Evolutionary conservation across 2,329 filamentous ascomycete genomes (phyloP).

Genomic region (Cytospora leucostoma): DNA sequence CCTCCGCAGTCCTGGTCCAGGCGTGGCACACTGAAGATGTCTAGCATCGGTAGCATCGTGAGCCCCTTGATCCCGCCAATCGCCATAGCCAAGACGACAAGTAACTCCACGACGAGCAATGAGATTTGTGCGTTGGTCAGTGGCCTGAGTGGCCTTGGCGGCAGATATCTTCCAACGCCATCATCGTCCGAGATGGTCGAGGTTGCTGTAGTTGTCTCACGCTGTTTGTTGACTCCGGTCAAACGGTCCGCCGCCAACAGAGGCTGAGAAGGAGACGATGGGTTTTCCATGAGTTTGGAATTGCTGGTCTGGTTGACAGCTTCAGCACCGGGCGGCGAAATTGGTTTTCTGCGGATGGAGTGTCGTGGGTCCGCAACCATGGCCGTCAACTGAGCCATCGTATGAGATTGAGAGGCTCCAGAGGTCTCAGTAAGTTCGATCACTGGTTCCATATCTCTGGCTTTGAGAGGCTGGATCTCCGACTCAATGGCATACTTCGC

Average conservation of each 20-base stretch:
- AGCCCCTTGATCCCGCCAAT: conserved; percentile 10
- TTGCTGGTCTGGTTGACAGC: neutral
- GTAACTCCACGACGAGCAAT: conserved; percentile 1
- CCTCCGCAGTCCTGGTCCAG: conserved; percentile 15
- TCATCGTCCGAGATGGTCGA: neutral
- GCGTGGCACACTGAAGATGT: conserved; percentile 9
- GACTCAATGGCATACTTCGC: neutral
- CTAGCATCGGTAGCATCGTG: neutral
- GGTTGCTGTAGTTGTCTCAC: neutral
- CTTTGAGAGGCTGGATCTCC: neutral
- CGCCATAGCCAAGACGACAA: neutral
- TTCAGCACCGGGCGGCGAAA: neutral
- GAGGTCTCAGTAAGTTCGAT: neutral
- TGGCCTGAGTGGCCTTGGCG: conserved; percentile 6
- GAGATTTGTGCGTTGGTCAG: conserved; percentile 3
- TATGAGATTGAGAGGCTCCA: neutral
- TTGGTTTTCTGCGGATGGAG: neutral
- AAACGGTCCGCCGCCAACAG: neutral
- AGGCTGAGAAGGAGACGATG: neutral
- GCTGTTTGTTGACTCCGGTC: neutral
- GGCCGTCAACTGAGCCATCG: neutral
- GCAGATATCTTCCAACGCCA: neutral
- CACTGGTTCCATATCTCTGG: neutral
- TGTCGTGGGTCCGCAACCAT: neutral
- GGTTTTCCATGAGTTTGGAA: neutral